These are phyloP conservation scores for Fusarium duplospermum DNA, from an alignment of 2,329 filamentous ascomycete species.

Conservation along the genomic window DNA sequence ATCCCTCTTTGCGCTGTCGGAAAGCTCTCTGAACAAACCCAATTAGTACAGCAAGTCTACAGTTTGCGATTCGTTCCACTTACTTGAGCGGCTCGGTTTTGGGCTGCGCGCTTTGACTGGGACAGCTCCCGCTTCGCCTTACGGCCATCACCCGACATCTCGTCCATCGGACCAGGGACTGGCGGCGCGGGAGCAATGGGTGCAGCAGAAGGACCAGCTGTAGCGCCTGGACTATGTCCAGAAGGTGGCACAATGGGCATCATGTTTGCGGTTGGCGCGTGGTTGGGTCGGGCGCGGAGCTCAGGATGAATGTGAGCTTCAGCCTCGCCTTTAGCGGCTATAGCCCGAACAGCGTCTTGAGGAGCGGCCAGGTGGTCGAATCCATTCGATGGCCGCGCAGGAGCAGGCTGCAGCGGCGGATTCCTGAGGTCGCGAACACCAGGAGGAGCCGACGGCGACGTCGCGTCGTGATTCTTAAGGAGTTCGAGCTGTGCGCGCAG, in stretches of 20 bases:
- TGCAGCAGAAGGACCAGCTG: conserved; percentile 42
- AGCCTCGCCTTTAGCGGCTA: conserved; percentile 52
- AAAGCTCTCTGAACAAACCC: conserved; percentile 80
- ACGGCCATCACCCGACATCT: conserved; percentile 63
- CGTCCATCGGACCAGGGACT: conserved; percentile 39
- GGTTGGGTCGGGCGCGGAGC: conserved; percentile 52
- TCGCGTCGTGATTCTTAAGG: conserved; percentile 54
- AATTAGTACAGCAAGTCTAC: conserved; percentile 38
- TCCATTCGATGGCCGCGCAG: conserved; percentile 56
- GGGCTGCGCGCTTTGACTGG: conserved; percentile 94
- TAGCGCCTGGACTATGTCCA: conserved; percentile 47
- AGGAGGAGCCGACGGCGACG: conserved; percentile 44
- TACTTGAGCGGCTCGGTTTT: conserved; percentile 97
- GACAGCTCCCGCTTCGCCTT: conserved; percentile 93
- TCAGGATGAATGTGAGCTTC: conserved; percentile 63
- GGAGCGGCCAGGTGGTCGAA: conserved; percentile 55
- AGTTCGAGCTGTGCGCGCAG: conserved; percentile 59
- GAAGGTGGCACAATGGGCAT: conserved; percentile 53
- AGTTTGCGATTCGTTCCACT: conserved; percentile 45
- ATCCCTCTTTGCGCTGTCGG: conserved; percentile 95
- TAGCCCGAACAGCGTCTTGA: conserved; percentile 50
- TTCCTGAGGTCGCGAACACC: conserved; percentile 47
- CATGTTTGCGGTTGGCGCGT: conserved; percentile 50
- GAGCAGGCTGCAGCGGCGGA: conserved; percentile 45
- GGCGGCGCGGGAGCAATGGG: conserved; percentile 49